Evolutionary conservation across 441 rosid genomes (phyloP).

Genomic region (Erysimum pusillum): DNA sequence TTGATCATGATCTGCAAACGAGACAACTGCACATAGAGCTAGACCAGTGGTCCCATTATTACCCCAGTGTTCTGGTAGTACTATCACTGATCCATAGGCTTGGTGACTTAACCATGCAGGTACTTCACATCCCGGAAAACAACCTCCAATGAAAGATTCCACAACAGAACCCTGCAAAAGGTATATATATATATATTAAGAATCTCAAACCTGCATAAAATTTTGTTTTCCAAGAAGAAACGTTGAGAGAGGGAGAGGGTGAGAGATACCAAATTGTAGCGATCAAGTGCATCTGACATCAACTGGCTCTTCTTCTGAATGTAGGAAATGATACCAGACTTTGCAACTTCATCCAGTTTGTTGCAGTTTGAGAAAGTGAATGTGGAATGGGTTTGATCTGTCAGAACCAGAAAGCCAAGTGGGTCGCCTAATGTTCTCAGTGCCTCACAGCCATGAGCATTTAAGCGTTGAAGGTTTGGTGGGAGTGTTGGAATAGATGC

Average conservation of each 20-base stretch:
- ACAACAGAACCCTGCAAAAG: slow-evolving; percentile 13
- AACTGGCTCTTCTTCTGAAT: background rate
- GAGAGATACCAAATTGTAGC: background rate
- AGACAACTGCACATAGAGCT: slow-evolving; percentile 6
- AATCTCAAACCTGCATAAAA: background rate
- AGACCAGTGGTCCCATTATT: background rate
- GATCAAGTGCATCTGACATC: background rate
- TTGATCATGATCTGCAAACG: background rate
- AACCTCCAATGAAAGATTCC: slow-evolving; percentile 9
- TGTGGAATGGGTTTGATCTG: background rate
- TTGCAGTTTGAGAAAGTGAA: slow-evolving; percentile 1
- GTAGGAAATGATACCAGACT: background rate
- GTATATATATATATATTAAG: background rate
- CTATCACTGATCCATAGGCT: background rate
- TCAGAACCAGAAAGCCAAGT: background rate
- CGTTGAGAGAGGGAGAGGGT: background rate
- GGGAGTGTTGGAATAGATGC: slow-evolving; percentile 34
- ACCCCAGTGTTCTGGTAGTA: background rate
- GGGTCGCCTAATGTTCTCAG: background rate
- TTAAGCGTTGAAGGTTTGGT: background rate
- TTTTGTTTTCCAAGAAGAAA: background rate
- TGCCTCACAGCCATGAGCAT: background rate
- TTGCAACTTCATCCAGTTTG: background rate
- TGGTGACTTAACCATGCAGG: slow-evolving; percentile 26
- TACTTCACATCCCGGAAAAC: slow-evolving; percentile 35